These are phyloP conservation scores for Trichoderma pleuroti DNA, from an alignment of 2,329 filamentous ascomycete genomes.

Conservation along the genomic window DNA sequence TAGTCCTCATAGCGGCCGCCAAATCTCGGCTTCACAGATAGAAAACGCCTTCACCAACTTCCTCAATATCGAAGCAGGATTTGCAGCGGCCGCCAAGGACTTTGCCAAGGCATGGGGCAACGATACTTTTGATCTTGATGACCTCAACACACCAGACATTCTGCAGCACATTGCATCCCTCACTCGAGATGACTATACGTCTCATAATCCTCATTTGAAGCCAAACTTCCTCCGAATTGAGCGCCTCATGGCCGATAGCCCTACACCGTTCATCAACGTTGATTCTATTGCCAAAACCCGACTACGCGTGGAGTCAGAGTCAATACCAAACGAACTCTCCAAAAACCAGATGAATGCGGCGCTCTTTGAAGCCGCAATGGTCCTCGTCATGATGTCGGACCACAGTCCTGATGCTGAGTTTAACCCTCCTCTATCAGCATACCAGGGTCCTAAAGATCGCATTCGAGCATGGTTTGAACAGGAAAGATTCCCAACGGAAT, in stretches of 20 bases:
- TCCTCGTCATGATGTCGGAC: slow-evolving; percentile 21
- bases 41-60: slow-evolving; percentile 22
- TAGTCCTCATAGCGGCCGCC: slow-evolving; percentile 23
- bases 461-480: slow-evolving; percentile 19
- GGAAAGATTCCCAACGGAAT: slow-evolving; percentile 20
- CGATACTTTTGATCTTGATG: slow-evolving; percentile 14
- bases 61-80: slow-evolving; percentile 22
- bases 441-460: slow-evolving; percentile 17
- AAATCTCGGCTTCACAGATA: slow-evolving; percentile 21
- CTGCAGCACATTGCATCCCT: slow-evolving; percentile 22
- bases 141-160: slow-evolving; percentile 21
- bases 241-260: slow-evolving; percentile 18
- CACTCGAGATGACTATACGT: slow-evolving; percentile 18
- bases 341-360: background rate
- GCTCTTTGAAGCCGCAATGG: slow-evolving; percentile 18
- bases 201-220: slow-evolving; percentile 7
- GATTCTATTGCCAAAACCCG: slow-evolving; percentile 20
- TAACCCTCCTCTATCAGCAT: slow-evolving; percentile 9
- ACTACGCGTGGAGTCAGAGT: slow-evolving; percentile 18
- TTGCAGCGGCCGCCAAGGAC: slow-evolving; percentile 14
- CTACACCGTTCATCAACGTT: slow-evolving; percentile 3
- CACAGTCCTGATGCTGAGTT: slow-evolving; percentile 5
- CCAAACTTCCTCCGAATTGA: slow-evolving; percentile 16
- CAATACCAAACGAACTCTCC: slow-evolving; percentile 14
- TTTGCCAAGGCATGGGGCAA: slow-evolving; percentile 16